Percentiles rank a stretch among this genome's conserved stretches.
Evolutionary conservation across 164 flowering plant species (phyloP).

Genomic region (Vitis amurensis): DNA sequence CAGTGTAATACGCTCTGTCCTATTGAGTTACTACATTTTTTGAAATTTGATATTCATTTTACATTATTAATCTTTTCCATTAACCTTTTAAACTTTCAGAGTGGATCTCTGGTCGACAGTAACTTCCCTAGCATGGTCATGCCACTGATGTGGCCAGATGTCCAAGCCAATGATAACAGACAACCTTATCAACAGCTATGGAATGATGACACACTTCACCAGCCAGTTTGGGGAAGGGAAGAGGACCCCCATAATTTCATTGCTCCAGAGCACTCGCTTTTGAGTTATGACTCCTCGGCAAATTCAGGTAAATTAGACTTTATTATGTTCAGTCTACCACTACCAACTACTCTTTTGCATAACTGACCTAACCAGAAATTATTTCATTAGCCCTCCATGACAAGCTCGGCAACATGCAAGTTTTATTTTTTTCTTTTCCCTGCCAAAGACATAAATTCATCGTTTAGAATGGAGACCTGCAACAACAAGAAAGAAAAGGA

Average conservation of each 20-base stretch:
- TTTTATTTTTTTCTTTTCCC: too few species aligned
- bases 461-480: too few species aligned
- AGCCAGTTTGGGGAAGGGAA: conserved; percentile 51
- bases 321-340: background rate
- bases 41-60: too few species aligned
- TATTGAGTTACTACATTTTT: too few species aligned
- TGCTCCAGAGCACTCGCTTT: conserved; percentile 52
- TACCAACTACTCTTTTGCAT: background rate
- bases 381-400: background rate
- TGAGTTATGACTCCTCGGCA: conserved; percentile 52
- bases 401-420: background rate
- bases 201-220: conserved; percentile 43
- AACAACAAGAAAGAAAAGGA: too few species aligned
- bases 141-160: conserved; percentile 54
- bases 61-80: background rate
- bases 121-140: conserved; percentile 41
- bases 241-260: conserved; percentile 42
- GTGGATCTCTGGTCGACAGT: conserved; percentile 44
- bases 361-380: background rate
- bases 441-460: too few species aligned
- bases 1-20: too few species aligned
- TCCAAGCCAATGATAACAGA: conserved; percentile 35
- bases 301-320: conserved; percentile 51
- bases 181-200: conserved; percentile 52
- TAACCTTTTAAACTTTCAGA: conserved; percentile 28